Conservation (phyloP, 768 basidiomycete species). For the Porpolomopsis calyptriformis region DNA sequence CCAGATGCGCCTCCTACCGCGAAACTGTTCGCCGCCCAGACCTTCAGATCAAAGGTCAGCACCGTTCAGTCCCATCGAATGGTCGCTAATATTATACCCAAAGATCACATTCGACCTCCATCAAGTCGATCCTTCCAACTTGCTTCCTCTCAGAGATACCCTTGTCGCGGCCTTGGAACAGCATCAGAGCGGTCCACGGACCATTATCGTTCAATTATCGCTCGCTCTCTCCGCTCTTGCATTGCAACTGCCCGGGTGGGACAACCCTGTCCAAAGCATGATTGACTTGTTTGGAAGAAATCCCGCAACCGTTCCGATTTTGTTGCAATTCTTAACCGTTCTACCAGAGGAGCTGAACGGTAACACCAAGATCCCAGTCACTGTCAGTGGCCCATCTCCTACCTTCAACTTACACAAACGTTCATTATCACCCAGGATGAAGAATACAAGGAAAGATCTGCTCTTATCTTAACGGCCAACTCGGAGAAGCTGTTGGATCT, state of each 20-base stretch:
- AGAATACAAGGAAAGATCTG: conserved; percentile 56
- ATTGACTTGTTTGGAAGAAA: conserved; percentile 79
- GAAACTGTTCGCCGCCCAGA: conserved; percentile 93
- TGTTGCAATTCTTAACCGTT: conserved; percentile 83
- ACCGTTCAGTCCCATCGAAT: not conserved
- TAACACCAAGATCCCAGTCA: conserved; percentile 81
- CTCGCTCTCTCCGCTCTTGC: conserved; percentile 86
- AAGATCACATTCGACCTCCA: conserved; percentile 93
- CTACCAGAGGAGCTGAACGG: conserved; percentile 81
- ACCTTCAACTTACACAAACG: conserved; percentile 1
- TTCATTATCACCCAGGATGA: conserved; percentile 45
- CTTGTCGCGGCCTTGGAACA: conserved; percentile 64
- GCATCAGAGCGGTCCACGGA: conserved; percentile 68
- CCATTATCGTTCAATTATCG: conserved; percentile 81
- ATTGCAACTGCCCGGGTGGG: conserved; percentile 81
- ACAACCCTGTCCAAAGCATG: conserved; percentile 67
- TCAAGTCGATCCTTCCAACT: conserved; percentile 67
- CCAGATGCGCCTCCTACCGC: conserved; percentile 69
- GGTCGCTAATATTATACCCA: conserved; percentile 15
- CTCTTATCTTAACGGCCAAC: conserved; percentile 54
- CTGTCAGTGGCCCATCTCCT: conserved; percentile 41
- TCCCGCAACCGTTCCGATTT: conserved; percentile 68
- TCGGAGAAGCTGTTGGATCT: conserved; percentile 65
- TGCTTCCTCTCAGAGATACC: conserved; percentile 78
- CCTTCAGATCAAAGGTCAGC: conserved; percentile 85